A percentile compares a stretch with the other conserved stretches of the same genome.
Evolutionary conservation across 257 asterid genomes (phyloP).

Genomic region (Datura wrightii): DNA sequence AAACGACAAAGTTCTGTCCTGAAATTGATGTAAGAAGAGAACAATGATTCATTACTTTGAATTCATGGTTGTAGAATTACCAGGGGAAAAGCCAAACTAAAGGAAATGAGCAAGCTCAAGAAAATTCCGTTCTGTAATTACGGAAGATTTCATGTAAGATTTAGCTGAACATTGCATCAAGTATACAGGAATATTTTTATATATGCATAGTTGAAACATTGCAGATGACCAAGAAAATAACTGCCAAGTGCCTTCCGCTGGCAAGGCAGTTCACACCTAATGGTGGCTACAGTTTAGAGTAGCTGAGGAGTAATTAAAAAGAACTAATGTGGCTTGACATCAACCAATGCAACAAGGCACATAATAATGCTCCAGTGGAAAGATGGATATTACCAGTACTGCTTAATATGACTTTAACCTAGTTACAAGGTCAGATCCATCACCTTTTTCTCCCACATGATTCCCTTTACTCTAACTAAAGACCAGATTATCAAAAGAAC

Average conservation of each 20-base stretch:
- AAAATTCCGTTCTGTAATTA: not conserved
- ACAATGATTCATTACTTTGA: not conserved
- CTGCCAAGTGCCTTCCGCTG: fast-evolving
- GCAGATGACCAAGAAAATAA: not conserved
- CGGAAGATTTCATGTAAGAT: not conserved
- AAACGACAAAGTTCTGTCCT: conserved; percentile 88
- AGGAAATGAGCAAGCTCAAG: not conserved
- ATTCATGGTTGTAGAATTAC: not conserved
- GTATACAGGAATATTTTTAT: not conserved
- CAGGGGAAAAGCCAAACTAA: not conserved
- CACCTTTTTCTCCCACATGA: not conserved
- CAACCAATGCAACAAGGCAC: not conserved
- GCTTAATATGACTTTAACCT: not conserved
- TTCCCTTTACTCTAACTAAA: not conserved
- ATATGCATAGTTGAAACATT: not conserved
- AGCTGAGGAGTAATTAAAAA: not conserved
- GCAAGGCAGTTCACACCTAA: not conserved
- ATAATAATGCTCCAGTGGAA: not conserved
- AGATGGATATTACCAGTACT: not conserved
- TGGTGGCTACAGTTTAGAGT: not conserved
- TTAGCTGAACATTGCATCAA: not conserved
- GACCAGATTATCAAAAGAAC: not conserved
- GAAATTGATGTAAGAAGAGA: conserved; percentile 33
- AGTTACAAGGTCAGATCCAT: not conserved
- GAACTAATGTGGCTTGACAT: not conserved